Conservation (phyloP, 169 alveolate genomes). For the Toxoplasma gondii region DNA sequence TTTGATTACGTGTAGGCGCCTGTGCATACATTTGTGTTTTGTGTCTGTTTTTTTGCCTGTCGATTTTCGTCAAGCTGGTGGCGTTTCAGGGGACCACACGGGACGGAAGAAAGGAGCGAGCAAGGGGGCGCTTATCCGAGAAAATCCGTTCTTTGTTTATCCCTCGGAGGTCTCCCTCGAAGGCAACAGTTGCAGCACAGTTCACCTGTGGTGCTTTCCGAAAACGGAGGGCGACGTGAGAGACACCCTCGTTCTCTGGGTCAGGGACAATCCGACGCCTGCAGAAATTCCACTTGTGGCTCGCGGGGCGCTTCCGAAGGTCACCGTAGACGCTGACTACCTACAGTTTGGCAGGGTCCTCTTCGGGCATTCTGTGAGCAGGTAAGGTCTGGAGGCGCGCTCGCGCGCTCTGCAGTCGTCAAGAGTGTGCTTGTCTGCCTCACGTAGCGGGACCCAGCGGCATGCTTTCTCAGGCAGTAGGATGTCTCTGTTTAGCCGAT, state of each 20-base stretch:
- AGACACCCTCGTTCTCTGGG: slow-evolving; percentile 87
- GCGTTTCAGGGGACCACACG: neutral
- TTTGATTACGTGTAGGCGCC: too few species aligned
- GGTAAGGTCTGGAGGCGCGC: neutral
- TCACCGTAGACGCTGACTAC: slow-evolving; percentile 85
- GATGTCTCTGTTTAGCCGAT: too few species aligned
- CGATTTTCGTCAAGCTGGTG: too few species aligned
- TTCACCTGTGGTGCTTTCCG: slow-evolving; percentile 93
- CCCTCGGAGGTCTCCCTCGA: slow-evolving; percentile 83
- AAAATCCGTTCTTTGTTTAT: slow-evolving; percentile 86
- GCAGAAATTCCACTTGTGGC: slow-evolving; percentile 85
- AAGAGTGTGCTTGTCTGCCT: too few species aligned
- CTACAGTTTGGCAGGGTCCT: slow-evolving; percentile 90
- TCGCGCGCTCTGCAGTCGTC: too few species aligned
- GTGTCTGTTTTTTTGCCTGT: too few species aligned
- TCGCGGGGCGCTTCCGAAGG: slow-evolving; percentile 90
- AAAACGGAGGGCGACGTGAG: slow-evolving; percentile 80
- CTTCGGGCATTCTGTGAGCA: slow-evolving; percentile 75
- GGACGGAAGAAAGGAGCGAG: neutral
- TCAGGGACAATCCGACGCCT: slow-evolving; percentile 92
- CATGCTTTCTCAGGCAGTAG: too few species aligned
- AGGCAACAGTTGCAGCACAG: slow-evolving; percentile 85
- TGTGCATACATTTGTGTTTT: too few species aligned
- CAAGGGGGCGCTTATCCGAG: slow-evolving; percentile 57
- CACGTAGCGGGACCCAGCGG: too few species aligned